Evolutionary conservation across 345 rosid species (phyloP).

Genomic region (Orychophragmus violaceus): DNA sequence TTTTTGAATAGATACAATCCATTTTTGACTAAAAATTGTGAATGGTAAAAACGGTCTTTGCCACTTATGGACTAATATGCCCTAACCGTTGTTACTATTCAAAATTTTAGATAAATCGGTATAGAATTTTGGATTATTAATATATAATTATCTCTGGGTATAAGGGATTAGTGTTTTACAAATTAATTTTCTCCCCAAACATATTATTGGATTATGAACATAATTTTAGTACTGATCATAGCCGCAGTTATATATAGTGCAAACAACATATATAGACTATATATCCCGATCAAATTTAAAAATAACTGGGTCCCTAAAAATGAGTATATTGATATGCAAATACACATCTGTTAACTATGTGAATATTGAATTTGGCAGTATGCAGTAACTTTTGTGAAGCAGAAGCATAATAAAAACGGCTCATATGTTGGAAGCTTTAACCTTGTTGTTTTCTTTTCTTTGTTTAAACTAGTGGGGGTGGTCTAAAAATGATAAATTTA

Average conservation of each 20-base stretch:
- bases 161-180: not conserved
- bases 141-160: not conserved
- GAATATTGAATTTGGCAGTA: not conserved
- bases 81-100: no score
- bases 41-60: no score
- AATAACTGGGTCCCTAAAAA: not conserved
- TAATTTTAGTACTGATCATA: not conserved
- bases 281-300: not conserved
- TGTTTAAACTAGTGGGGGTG: slow-evolving; percentile 6
- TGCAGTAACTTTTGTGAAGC: slow-evolving; percentile 17
- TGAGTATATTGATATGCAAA: not conserved
- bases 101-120: no score
- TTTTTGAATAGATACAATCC: no score
- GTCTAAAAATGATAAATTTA: slow-evolving; percentile 2
- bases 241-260: not conserved
- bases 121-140: not conserved
- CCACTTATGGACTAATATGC: no score
- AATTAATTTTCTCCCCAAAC: not conserved
- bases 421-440: slow-evolving; percentile 9
- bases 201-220: not conserved
- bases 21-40: no score
- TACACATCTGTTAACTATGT: not conserved
- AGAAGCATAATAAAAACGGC: slow-evolving; percentile 18
- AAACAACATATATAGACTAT: not conserved
- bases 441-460: no score